These are phyloP conservation scores for Saccharomycopsis babjevae DNA, from an alignment of 805 yeast species.

Conservation along the genomic window DNA sequence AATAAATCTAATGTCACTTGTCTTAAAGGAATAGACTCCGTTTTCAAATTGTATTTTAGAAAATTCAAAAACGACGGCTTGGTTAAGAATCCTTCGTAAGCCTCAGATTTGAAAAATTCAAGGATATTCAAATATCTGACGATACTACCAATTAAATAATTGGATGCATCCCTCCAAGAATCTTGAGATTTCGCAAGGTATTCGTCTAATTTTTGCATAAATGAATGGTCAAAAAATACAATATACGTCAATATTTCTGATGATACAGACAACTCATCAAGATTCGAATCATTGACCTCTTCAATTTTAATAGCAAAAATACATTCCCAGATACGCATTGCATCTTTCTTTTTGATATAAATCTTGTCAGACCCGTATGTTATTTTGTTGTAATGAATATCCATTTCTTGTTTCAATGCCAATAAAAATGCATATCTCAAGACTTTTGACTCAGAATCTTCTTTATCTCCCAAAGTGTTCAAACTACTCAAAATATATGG, in stretches of 20 bases:
- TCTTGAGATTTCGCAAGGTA: neutral
- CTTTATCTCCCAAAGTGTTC: conserved; percentile 18
- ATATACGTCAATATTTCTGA: conserved; percentile 23
- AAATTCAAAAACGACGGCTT: conserved; percentile 20
- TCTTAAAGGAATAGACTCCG: conserved; percentile 40
- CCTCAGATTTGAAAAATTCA: conserved; percentile 19
- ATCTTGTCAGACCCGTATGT: conserved; percentile 22
- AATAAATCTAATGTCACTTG: conserved; percentile 51
- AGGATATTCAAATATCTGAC: conserved; percentile 7
- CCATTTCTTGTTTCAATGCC: conserved; percentile 26
- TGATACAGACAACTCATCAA: conserved; percentile 19
- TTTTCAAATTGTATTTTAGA: conserved; percentile 24
- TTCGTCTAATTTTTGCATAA: neutral
- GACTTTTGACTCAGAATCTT: neutral
- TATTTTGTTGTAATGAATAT: conserved; percentile 8
- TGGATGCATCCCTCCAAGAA: neutral
- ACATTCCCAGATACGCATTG: conserved; percentile 1
- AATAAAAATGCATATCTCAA: conserved; percentile 23
- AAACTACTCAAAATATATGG: conserved; percentile 29
- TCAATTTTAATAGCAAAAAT: conserved; percentile 3
- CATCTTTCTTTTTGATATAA: conserved; percentile 11
- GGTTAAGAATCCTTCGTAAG: conserved; percentile 23
- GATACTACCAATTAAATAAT: conserved; percentile 6
- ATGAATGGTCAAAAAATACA: conserved; percentile 1
- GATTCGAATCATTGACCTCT: neutral